Conservation (phyloP, 306 rosid genomes). For the Trifolium repens region DNA sequence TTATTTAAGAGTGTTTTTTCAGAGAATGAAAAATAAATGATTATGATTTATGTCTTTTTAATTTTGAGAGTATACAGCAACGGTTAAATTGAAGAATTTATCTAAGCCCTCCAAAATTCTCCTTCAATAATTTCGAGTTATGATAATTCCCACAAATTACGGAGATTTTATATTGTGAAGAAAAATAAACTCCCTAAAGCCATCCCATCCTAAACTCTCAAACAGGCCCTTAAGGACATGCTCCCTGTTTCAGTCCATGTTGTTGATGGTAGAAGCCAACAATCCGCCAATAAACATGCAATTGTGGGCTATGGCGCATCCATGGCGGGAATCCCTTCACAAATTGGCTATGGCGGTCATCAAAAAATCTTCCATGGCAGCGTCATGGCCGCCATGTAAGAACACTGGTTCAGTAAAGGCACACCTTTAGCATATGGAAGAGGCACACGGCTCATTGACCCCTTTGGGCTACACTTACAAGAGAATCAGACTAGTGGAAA, state of each 20-base stretch:
- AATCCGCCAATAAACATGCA: not conserved
- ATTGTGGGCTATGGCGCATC: not conserved
- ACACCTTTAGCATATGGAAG: not conserved
- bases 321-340: not conserved
- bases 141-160: no score
- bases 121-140: no score
- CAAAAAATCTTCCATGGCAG: not conserved
- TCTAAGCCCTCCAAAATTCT: no score
- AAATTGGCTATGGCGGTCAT: not conserved
- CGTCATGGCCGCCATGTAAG: not conserved
- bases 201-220: no score
- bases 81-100: no score
- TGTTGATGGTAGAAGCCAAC: not conserved
- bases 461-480: not conserved
- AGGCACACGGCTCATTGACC: not conserved
- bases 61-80: no score
- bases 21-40: no score
- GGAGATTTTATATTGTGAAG: no score
- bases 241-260: not conserved
- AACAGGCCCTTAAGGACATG: no score
- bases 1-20: no score
- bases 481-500: not conserved
- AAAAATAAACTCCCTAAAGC: no score
- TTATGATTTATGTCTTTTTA: no score
- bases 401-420: not conserved